Conservation (phyloP, 176 grass and related monocot genomes). For the Microstegium vimineum region DNA sequence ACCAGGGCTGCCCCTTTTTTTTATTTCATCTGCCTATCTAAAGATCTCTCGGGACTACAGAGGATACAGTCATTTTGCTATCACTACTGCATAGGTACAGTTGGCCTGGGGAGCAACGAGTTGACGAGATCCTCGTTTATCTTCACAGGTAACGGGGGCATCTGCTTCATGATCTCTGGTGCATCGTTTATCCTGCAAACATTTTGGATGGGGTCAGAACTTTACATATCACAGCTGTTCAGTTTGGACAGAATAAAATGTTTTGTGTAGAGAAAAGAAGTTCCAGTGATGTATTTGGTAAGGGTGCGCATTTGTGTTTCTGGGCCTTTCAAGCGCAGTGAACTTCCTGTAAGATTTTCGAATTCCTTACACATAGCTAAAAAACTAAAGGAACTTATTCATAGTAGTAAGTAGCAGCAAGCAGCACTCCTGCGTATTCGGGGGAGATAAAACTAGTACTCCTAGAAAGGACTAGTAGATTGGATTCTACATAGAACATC, state of each 20-base stretch:
- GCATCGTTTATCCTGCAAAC: constrained; percentile 81
- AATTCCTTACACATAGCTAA: not conserved
- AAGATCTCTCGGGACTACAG: constrained; percentile 33
- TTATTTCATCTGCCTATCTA: constrained; percentile 54
- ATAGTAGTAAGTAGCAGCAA: not conserved
- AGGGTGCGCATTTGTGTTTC: not conserved
- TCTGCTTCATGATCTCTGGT: constrained; percentile 99
- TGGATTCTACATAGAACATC: constrained; percentile 1
- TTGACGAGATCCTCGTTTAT: constrained; percentile 93
- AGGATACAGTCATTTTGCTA: constrained; percentile 21
- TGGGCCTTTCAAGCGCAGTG: not conserved
- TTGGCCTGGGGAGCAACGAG: constrained; percentile 75
- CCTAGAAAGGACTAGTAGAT: not conserved
- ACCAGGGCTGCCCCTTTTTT: constrained; percentile 37
- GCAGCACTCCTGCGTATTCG: not conserved
- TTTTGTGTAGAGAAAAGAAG: not conserved
- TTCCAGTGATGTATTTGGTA: not conserved
- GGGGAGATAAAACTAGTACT: not conserved
- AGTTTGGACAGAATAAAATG: not conserved
- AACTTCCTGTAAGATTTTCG: not conserved
- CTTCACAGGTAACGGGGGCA: constrained; percentile 90
- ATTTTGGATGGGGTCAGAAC: constrained; percentile 1
- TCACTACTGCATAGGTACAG: constrained; percentile 69
- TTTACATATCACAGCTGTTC: not conserved
- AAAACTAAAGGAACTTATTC: not conserved